Percentiles rank a stretch among this genome's conserved stretches.
Conservation (phyloP, 495 filamentous ascomycete species). For the Penicillium subrubescens region DNA sequence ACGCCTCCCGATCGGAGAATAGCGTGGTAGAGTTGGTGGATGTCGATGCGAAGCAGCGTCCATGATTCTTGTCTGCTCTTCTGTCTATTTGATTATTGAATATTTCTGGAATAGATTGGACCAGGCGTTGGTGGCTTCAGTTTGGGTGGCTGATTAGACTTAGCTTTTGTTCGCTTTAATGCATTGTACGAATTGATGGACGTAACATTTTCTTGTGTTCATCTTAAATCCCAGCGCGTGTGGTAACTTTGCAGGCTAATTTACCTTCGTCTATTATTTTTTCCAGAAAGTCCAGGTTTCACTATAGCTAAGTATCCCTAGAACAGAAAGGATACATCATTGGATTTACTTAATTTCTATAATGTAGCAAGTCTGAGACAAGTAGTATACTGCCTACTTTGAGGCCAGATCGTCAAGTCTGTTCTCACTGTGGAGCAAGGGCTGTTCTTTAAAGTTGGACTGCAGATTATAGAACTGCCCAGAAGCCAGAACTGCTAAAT, state of each 20-base stretch:
- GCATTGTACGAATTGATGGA: not conserved
- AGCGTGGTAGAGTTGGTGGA: conserved; percentile 20
- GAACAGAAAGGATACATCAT: not conserved
- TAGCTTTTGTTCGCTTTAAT: not conserved
- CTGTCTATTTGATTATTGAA: not conserved
- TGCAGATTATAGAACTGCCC: not conserved
- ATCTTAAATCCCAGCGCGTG: not conserved
- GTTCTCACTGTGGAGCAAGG: not conserved
- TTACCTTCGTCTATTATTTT: not conserved
- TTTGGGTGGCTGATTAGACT: too few relatives aligned
- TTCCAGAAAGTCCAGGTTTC: not conserved
- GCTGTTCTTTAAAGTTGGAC: not conserved
- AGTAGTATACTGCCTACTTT: not conserved
- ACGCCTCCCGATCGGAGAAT: conserved; percentile 6
- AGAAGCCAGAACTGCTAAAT: not conserved
- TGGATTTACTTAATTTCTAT: not conserved
- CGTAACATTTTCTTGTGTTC: not conserved
- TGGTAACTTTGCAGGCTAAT: not conserved
- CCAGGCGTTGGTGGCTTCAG: not conserved
- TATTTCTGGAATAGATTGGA: not conserved
- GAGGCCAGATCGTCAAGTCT: conserved; percentile 2
- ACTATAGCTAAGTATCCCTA: not conserved
- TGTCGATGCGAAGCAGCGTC: conserved; percentile 4
- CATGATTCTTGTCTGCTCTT: not conserved
- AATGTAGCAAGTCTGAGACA: not conserved